Percentiles rank a stretch among this genome's conserved stretches.
These are phyloP conservation scores for Colletotrichum coccodes DNA, from an alignment of 2,329 filamentous ascomycete species.

Conservation along the genomic window DNA sequence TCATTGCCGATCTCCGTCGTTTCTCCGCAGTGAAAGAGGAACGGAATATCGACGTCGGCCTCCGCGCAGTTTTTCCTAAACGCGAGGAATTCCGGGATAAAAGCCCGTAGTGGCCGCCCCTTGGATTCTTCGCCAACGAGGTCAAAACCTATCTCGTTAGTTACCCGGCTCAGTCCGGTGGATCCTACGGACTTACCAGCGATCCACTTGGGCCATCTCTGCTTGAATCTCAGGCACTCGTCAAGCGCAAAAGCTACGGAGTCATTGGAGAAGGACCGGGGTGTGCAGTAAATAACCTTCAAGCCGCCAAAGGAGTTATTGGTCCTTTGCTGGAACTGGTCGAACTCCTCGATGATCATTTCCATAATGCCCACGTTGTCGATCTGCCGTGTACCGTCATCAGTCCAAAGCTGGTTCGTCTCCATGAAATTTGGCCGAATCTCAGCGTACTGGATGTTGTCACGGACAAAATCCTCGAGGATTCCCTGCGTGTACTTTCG, in stretches of 20 bases:
- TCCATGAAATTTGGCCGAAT: slow-evolving; percentile 76
- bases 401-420: slow-evolving; percentile 67
- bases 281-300: slow-evolving; percentile 79
- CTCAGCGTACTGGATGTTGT: slow-evolving; percentile 78
- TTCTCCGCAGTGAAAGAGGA: slow-evolving; percentile 82
- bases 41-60: slow-evolving; percentile 68
- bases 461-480: slow-evolving; percentile 69
- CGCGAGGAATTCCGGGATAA: slow-evolving; percentile 63
- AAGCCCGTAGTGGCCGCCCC: slow-evolving; percentile 67
- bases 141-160: slow-evolving; percentile 66
- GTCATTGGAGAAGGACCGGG: slow-evolving; percentile 63
- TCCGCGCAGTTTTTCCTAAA: slow-evolving; percentile 64
- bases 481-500: slow-evolving; percentile 67
- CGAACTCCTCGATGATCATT: slow-evolving; percentile 67
- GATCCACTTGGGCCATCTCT: slow-evolving; percentile 65
- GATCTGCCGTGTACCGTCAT: slow-evolving; percentile 64
- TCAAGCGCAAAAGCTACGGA: slow-evolving; percentile 63
- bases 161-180: neutral
- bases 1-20: slow-evolving; percentile 74
- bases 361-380: slow-evolving; percentile 69
- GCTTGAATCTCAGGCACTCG: slow-evolving; percentile 72
- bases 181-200: slow-evolving; percentile 61
- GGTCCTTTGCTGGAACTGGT: slow-evolving; percentile 53
- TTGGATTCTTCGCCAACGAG: slow-evolving; percentile 75
- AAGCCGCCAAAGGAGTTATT: slow-evolving; percentile 67